A percentile compares a stretch with the other conserved stretches of the same genome.
phyloP scores from a whole-genome alignment of 2,329 filamentous ascomycete genomes.

The Pyrenophora graminea region DNA sequence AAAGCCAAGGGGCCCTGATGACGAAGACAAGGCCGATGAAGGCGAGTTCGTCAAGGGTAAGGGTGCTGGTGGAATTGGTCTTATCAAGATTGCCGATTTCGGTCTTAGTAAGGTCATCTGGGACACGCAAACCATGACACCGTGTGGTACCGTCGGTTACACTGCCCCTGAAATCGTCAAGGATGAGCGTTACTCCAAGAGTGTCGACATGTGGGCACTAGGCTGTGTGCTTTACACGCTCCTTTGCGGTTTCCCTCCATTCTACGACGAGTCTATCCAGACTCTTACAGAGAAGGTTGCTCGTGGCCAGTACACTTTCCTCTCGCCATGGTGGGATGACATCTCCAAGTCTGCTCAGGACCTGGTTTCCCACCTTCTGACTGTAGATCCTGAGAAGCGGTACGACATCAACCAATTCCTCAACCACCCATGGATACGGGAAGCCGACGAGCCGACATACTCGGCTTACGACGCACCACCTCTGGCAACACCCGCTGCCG shows the following conservation, averaged over 20 bases:
- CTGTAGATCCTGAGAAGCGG: conserved; percentile 91
- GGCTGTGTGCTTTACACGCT: conserved; percentile 97
- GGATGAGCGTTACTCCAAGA: conserved; percentile 97
- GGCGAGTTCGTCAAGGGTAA: conserved; percentile 84
- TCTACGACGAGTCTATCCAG: conserved; percentile 98
- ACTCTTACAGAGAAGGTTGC: conserved; percentile 97
- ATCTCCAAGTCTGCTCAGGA: conserved; percentile 96
- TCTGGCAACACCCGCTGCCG: conserved; percentile 66
- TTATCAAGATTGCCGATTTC: conserved; percentile 98
- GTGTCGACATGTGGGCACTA: conserved; percentile 98
- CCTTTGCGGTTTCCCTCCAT: conserved; percentile 95
- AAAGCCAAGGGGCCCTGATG: conserved; percentile 80
- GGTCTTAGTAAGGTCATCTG: conserved; percentile 97
- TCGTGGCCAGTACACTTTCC: conserved; percentile 92
- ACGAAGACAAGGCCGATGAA: conserved; percentile 97
- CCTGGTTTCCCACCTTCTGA: conserved; percentile 87
- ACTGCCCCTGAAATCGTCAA: conserved; percentile 98
- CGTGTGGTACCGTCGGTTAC: conserved; percentile 98
- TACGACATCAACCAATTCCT: conserved; percentile 94
- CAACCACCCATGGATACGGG: conserved; percentile 88
- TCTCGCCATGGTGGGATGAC: conserved; percentile 99
- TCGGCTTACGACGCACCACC: conserved; percentile 72
- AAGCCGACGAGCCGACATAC: conserved; percentile 68
- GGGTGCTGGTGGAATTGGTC: conserved; percentile 87
- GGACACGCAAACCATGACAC: conserved; percentile 98